Evolutionary conservation across 2,329 filamentous ascomycete genomes (phyloP).

Genomic region (Madurella mycetomatis): DNA sequence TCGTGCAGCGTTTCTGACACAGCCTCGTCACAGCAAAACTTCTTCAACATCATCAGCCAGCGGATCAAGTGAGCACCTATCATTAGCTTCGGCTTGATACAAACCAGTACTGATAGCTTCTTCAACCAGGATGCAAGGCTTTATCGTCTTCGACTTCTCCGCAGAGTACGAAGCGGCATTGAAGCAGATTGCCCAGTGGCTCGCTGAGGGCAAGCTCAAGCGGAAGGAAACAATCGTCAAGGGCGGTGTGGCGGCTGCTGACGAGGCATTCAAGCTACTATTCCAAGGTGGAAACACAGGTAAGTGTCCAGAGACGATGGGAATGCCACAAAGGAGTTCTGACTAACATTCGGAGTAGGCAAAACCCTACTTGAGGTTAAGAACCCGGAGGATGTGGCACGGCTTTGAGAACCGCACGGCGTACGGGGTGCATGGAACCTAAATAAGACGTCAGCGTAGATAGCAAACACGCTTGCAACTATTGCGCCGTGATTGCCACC

Average conservation of each 20-base stretch:
- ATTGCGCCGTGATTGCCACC: no score
- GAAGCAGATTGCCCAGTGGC: constrained; percentile 60
- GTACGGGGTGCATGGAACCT: background rate
- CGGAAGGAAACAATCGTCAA: constrained; percentile 65
- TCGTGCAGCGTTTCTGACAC: background rate
- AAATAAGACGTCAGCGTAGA: no score
- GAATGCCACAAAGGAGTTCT: background rate
- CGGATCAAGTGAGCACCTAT: constrained; percentile 45
- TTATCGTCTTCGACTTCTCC: constrained; percentile 67
- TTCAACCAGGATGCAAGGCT: constrained; percentile 54
- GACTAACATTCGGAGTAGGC: constrained; percentile 12
- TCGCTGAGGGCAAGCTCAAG: constrained; percentile 68
- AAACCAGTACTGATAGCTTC: constrained; percentile 34
- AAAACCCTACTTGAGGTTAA: constrained; percentile 28
- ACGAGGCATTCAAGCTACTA: constrained; percentile 58
- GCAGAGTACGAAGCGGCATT: constrained; percentile 54
- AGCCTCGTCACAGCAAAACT: constrained; percentile 26
- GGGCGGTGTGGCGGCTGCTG: constrained; percentile 62
- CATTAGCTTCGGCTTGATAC: constrained; percentile 29
- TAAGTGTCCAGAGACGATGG: constrained; percentile 16
- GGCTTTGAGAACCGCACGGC: constrained; percentile 7
- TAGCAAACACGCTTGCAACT: no score
- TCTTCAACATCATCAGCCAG: constrained; percentile 31
- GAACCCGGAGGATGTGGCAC: constrained; percentile 16
- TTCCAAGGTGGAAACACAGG: constrained; percentile 69